phyloP scores from a whole-genome alignment of 2,329 filamentous ascomycete species.

The Thielaviopsis populi region DNA sequence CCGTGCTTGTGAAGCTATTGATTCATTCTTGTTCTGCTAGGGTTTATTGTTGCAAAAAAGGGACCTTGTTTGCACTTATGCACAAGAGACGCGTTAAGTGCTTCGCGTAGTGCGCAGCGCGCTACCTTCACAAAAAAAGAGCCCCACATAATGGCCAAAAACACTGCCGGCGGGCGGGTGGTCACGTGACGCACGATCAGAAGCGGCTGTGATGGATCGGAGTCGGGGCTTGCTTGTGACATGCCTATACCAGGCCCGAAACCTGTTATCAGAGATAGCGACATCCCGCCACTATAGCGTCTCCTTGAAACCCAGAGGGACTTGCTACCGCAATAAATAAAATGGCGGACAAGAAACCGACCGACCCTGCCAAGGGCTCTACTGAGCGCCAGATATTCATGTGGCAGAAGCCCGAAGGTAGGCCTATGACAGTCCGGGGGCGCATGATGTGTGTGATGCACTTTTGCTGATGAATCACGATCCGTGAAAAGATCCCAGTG shows the following conservation, averaged over 20 bases:
- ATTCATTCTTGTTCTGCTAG: background rate
- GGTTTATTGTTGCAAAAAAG: background rate
- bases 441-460: background rate
- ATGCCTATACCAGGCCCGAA: background rate
- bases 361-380: background rate
- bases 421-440: background rate
- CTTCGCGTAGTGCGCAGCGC: slow-evolving; percentile 4
- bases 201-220: background rate
- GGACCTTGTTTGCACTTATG: too few species aligned
- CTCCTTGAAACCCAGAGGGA: background rate
- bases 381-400: slow-evolving; percentile 12
- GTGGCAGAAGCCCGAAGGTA: slow-evolving; percentile 12
- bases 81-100: slow-evolving; percentile 13
- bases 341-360: slow-evolving; percentile 9
- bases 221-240: background rate
- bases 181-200: background rate
- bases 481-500: slow-evolving; percentile 5
- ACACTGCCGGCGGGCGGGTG: background rate
- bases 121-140: background rate
- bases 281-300: background rate
- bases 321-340: background rate
- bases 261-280: background rate
- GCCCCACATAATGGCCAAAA: background rate
- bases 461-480: background rate
- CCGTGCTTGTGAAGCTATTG: background rate